Evolutionary conservation across 495 filamentous ascomycete genomes (phyloP).

Genomic region (Aspergillus indologenus): DNA sequence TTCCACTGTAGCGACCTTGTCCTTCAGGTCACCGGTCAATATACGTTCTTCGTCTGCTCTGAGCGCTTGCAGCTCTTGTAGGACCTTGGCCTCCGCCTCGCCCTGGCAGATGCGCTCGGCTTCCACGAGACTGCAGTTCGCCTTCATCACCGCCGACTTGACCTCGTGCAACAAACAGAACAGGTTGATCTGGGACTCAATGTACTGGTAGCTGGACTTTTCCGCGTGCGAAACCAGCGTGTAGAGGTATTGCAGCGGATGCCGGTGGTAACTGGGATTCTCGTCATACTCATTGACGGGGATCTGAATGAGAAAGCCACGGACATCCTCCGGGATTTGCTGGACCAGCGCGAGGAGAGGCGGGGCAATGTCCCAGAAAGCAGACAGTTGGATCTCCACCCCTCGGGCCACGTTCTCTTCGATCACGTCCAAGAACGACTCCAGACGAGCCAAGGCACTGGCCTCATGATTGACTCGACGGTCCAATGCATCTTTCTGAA

Average conservation of each 20-base stretch:
- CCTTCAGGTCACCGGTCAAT: slow-evolving; percentile 84
- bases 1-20: slow-evolving; percentile 85
- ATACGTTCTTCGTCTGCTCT: slow-evolving; percentile 60
- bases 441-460: slow-evolving; percentile 64
- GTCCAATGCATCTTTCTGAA: slow-evolving; percentile 69
- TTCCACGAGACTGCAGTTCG: slow-evolving; percentile 52
- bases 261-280: slow-evolving; percentile 72
- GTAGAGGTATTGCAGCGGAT: slow-evolving; percentile 87
- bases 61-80: slow-evolving; percentile 57
- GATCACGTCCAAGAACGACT: slow-evolving; percentile 75
- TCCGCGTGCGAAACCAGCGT: slow-evolving; percentile 79
- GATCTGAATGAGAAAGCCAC: slow-evolving; percentile 61
- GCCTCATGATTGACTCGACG: slow-evolving; percentile 62
- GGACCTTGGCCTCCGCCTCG: slow-evolving; percentile 46
- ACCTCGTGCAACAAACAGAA: slow-evolving; percentile 94
- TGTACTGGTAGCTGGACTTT: slow-evolving; percentile 91
- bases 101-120: slow-evolving; percentile 58
- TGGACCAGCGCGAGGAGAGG: slow-evolving; percentile 70
- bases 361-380: slow-evolving; percentile 98
- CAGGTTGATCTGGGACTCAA: slow-evolving; percentile 89
- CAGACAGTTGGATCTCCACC: slow-evolving; percentile 83
- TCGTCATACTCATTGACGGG: slow-evolving; percentile 76
- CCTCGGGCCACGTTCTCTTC: slow-evolving; percentile 83
- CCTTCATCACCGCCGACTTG: slow-evolving; percentile 69
- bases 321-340: slow-evolving; percentile 63